Evolutionary conservation across 495 filamentous ascomycete species (phyloP).

Genomic region (Friedmanniomyces simplex): DNA sequence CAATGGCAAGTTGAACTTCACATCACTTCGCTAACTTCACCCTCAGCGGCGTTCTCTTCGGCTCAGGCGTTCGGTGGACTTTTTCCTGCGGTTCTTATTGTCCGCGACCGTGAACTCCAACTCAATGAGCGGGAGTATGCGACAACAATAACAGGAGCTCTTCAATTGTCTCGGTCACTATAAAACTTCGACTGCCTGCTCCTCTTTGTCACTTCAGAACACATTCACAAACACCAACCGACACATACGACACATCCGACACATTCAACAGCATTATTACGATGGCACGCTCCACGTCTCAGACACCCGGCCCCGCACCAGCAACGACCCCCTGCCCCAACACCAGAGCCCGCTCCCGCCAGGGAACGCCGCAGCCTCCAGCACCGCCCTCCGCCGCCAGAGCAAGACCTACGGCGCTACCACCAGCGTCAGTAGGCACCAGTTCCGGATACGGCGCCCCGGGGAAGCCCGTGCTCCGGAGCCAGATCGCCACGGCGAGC

Average conservation of each 20-base stretch:
- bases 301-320: background rate
- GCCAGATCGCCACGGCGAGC: background rate
- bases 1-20: background rate
- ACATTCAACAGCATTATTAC: background rate
- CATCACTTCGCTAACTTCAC: background rate
- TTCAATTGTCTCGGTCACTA: background rate
- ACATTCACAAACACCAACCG: background rate
- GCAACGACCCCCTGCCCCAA: background rate
- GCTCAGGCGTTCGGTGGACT: background rate
- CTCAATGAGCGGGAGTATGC: background rate
- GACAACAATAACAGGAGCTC: background rate
- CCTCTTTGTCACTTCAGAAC: background rate
- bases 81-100: background rate
- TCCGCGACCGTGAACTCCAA: background rate
- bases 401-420: background rate
- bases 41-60: background rate
- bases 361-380: background rate
- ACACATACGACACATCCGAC: background rate
- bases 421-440: background rate
- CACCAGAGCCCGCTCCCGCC: slow-evolving; percentile 2
- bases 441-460: slow-evolving; percentile 12
- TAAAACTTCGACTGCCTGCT: no score
- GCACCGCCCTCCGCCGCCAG: background rate
- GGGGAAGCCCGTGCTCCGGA: slow-evolving; percentile 5
- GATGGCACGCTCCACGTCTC: background rate